phyloP scores from a whole-genome alignment of 1,139 yeast species.

The Yamadazyma siamensis region DNA sequence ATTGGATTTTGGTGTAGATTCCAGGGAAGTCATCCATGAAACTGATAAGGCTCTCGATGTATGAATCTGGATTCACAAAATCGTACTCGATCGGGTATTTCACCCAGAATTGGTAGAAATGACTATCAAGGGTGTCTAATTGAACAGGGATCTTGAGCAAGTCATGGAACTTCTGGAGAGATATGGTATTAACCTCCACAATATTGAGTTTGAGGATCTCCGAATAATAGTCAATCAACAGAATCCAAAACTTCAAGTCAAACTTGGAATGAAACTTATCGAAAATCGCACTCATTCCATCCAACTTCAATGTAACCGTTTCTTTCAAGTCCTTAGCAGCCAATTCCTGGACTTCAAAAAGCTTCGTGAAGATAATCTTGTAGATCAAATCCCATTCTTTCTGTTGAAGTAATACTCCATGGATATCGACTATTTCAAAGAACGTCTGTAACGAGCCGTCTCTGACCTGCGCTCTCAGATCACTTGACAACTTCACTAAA shows the following conservation, averaged over 20 bases:
- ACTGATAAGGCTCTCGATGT: slow-evolving; percentile 56
- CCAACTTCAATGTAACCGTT: slow-evolving; percentile 53
- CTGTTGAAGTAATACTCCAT: slow-evolving; percentile 47
- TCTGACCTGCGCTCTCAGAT: slow-evolving; percentile 72
- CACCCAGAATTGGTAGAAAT: slow-evolving; percentile 64
- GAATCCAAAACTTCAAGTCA: slow-evolving; percentile 43
- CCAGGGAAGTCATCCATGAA: slow-evolving; percentile 49
- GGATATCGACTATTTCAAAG: slow-evolving; percentile 79
- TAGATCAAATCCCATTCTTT: slow-evolving; percentile 58
- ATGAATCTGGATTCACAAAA: slow-evolving; percentile 43
- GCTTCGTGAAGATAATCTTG: slow-evolving; percentile 42
- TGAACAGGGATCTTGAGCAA: slow-evolving; percentile 24
- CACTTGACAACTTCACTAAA: slow-evolving; percentile 60
- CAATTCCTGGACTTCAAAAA: slow-evolving; percentile 18
- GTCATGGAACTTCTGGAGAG: slow-evolving; percentile 51
- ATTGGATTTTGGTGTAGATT: slow-evolving; percentile 28
- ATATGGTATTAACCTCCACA: slow-evolving; percentile 46
- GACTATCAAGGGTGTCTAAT: slow-evolving; percentile 27
- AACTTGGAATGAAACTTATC: slow-evolving; percentile 26
- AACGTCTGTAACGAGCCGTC: slow-evolving; percentile 89
- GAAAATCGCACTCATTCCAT: slow-evolving; percentile 56
- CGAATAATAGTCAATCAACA: slow-evolving; percentile 47
- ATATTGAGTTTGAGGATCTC: slow-evolving; percentile 35
- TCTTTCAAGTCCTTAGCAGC: slow-evolving; percentile 48
- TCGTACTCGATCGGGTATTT: slow-evolving; percentile 57